Evolutionary conservation across 192 early-diverging fungal species (phyloP).

Genomic region (Cetraspora pellucida): DNA sequence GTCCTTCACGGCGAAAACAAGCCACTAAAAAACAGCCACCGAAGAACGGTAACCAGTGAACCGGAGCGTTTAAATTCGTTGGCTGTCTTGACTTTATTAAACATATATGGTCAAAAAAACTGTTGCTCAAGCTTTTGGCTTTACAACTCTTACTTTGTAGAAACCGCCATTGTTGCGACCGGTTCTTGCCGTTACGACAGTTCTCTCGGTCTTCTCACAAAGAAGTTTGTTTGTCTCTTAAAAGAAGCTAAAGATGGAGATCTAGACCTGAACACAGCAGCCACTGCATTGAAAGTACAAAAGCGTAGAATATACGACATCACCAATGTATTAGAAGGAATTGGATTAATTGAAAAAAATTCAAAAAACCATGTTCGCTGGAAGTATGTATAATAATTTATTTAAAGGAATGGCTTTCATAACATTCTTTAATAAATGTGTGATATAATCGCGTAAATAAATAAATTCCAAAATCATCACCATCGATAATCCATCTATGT

Average conservation of each 20-base stretch:
- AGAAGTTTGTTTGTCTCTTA: constrained; percentile 60
- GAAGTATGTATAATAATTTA: constrained; percentile 55
- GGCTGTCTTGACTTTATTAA: not conserved
- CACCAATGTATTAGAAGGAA: constrained; percentile 70
- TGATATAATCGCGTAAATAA: constrained; percentile 27
- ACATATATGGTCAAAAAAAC: not conserved
- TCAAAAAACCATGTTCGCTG: constrained; percentile 70
- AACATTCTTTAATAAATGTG: not conserved
- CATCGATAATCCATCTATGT: not conserved
- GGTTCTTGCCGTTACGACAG: constrained; percentile 55
- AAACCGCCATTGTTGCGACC: not conserved
- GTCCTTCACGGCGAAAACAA: constrained; percentile 1
- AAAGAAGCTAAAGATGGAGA: constrained; percentile 51
- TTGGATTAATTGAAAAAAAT: constrained; percentile 66
- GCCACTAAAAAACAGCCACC: not conserved
- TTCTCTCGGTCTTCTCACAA: constrained; percentile 62
- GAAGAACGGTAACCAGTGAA: constrained; percentile 22
- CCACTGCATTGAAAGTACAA: constrained; percentile 59
- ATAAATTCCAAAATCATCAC: constrained; percentile 7
- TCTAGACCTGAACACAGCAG: constrained; percentile 64
- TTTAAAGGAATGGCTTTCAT: not conserved
- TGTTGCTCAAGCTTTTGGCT: not conserved
- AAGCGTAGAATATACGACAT: constrained; percentile 74
- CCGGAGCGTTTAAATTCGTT: constrained; percentile 3
- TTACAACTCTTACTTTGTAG: not conserved